phyloP scores from a whole-genome alignment of 805 yeast genomes.

The Myxozyma udenii region DNA sequence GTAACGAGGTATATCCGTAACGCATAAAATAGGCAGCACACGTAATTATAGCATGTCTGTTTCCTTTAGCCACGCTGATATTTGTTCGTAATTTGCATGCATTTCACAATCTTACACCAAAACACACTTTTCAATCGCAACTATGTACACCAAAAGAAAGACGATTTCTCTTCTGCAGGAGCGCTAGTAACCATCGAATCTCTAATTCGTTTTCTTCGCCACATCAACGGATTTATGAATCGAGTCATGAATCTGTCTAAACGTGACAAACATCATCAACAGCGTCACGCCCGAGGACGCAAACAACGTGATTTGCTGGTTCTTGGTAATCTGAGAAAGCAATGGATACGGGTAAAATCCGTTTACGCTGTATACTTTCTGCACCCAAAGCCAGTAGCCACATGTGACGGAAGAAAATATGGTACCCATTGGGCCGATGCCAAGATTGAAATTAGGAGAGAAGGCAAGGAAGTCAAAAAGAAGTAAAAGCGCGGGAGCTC shows the following conservation, averaged over 20 bases:
- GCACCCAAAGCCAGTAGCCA: conserved; percentile 27
- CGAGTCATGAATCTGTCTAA: not conserved
- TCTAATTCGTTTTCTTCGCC: not conserved
- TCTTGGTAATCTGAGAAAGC: conserved; percentile 3
- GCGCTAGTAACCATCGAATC: too few species aligned
- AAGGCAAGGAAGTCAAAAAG: conserved; percentile 17
- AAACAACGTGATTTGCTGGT: conserved; percentile 15
- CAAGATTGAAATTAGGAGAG: conserved; percentile 13
- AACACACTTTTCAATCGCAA: too few species aligned
- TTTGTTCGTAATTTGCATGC: too few species aligned
- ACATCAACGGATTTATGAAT: not conserved
- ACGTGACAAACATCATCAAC: not conserved
- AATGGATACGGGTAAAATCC: conserved; percentile 23
- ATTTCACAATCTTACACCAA: too few species aligned
- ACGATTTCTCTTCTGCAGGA: too few species aligned
- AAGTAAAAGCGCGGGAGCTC: conserved; percentile 20
- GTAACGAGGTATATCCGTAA: too few species aligned
- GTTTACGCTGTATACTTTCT: conserved; percentile 13
- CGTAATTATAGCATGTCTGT: too few species aligned
- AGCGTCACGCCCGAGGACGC: conserved; percentile 3
- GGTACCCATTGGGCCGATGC: not conserved
- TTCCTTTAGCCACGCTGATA: too few species aligned
- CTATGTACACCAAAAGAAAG: too few species aligned
- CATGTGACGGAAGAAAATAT: conserved; percentile 9
- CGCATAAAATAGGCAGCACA: too few species aligned